Base-by-base conservation (phyloP, 139 green algal species). In the Auxenochlorella protothecoides region DNA sequence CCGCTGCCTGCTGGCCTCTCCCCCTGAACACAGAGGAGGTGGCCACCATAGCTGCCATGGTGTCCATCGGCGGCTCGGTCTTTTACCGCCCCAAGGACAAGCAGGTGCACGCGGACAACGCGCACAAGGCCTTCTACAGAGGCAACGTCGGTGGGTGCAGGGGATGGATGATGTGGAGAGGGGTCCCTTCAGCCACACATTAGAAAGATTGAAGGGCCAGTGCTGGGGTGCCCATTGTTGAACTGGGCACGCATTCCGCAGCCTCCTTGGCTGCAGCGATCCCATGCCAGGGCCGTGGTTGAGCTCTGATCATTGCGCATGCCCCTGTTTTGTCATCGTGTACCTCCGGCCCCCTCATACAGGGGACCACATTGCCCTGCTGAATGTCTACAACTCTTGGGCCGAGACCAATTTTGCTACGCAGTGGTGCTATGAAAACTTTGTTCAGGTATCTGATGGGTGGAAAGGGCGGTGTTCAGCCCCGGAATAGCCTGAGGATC, bases 81-180 rank as follows among this genome's bases (percentile, higher is more conserved):
- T 99, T 98, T 81, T 99, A 99, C 83, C 77, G 89, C 4, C 94
- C 94, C 5, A 98, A 98, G 83, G 94, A 98, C 85, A 96, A 97
- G 77, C 81, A 78, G 7, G 83, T 97, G 60, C 85, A 94, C 72
- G 93, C 93, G 3, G 92, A 97, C 81, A 96, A 96, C 68, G 92
- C 92, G 54, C 85, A 93, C 82, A 89, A 90, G 54, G 90, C 92
- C 76, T 97, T 97, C 75, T 78, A 92, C 67, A 73, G 80, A 11
- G 92, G 92, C 53, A 89, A 92, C 71, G 85, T 83, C 0, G 80
- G 75, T 75, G 55, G 51, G 71, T 3, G 8, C 0, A 4, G 51
- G 11, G 56, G n/a, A 55, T 10, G 9, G 53, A 9, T 71, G 9
- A 11, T 62, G 51, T 44, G 27, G 27, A 44, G 1, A 44, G 27